Percentiles rank a stretch among this genome's conserved stretches.
These are phyloP conservation scores for Paecilomyces formosus DNA, from an alignment of 2,329 filamentous ascomycete genomes.

Conservation along the genomic window DNA sequence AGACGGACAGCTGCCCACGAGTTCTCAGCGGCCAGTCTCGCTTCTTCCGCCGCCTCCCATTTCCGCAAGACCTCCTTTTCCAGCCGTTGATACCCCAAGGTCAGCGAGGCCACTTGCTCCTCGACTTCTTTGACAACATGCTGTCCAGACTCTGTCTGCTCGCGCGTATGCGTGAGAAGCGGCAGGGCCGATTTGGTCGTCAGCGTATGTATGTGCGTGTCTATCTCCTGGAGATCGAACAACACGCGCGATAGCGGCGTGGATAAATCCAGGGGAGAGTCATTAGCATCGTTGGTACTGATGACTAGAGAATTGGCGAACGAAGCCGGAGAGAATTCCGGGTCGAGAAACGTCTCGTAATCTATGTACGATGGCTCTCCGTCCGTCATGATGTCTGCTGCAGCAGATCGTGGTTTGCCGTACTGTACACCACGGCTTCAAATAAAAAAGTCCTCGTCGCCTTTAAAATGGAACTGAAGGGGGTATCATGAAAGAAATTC, in stretches of 20 bases:
- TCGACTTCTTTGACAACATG: constrained; percentile 70
- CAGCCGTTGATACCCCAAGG: constrained; percentile 76
- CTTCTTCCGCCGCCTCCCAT: constrained; percentile 78
- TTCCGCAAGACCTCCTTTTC: constrained; percentile 81
- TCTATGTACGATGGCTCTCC: constrained; percentile 75
- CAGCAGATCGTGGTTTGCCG: not conserved
- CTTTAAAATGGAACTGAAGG: not conserved
- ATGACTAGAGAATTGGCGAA: constrained; percentile 89
- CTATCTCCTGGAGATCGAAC: constrained; percentile 94
- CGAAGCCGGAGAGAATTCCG: constrained; percentile 67
- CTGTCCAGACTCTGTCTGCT: constrained; percentile 64
- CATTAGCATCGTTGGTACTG: constrained; percentile 83
- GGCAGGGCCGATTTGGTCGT: constrained; percentile 79
- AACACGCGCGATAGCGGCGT: constrained; percentile 88
- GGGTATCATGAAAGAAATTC: not conserved
- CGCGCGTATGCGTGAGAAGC: constrained; percentile 68
- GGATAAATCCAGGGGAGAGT: constrained; percentile 83
- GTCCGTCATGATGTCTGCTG: constrained; percentile 22
- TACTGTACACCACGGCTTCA: not conserved
- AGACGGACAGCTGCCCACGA: constrained; percentile 74
- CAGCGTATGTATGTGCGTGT: constrained; percentile 86
- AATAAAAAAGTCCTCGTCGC: not conserved
- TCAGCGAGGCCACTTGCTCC: constrained; percentile 69
- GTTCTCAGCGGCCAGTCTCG: constrained; percentile 66
- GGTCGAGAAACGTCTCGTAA: constrained; percentile 83